These are phyloP conservation scores for Hebeloma cylindrosporum DNA, from an alignment of 768 basidiomycete species.

Conservation along the genomic window DNA sequence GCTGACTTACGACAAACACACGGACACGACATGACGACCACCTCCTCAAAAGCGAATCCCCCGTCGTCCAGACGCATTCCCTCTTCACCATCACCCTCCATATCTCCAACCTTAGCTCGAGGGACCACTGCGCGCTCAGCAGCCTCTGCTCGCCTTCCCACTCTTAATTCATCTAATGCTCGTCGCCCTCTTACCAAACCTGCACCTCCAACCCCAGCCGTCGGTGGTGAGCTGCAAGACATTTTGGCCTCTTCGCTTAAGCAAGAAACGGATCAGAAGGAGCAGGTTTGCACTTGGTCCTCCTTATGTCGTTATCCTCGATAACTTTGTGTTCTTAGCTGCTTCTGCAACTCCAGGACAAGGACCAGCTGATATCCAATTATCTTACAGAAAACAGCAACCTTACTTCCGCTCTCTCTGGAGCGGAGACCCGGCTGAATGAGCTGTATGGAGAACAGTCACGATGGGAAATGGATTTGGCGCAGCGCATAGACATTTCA, in stretches of 20 bases:
- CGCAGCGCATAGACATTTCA: slow-evolving; percentile 76
- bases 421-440: slow-evolving; percentile 70
- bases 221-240: slow-evolving; percentile 52
- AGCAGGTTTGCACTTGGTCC: slow-evolving; percentile 52
- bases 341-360: slow-evolving; percentile 74
- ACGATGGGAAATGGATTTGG: slow-evolving; percentile 79
- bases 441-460: slow-evolving; percentile 82
- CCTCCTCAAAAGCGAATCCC: slow-evolving; percentile 47
- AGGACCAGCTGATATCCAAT: slow-evolving; percentile 64
- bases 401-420: slow-evolving; percentile 61
- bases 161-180: slow-evolving; percentile 46
- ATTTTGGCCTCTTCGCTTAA: slow-evolving; percentile 62
- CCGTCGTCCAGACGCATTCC: slow-evolving; percentile 47
- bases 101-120: slow-evolving; percentile 46
- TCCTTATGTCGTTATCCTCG: slow-evolving; percentile 6
- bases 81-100: slow-evolving; percentile 41
- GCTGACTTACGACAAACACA: slow-evolving; percentile 15
- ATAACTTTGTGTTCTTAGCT: slow-evolving; percentile 45
- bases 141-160: slow-evolving; percentile 56
- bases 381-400: slow-evolving; percentile 65
- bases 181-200: slow-evolving; percentile 53
- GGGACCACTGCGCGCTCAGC: slow-evolving; percentile 67
- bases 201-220: slow-evolving; percentile 37
- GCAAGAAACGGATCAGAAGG: slow-evolving; percentile 79
- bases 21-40: slow-evolving; percentile 40